Base-by-base conservation (phyloP, 495 filamentous ascomycete species). In the Evernia prunastri region DNA sequence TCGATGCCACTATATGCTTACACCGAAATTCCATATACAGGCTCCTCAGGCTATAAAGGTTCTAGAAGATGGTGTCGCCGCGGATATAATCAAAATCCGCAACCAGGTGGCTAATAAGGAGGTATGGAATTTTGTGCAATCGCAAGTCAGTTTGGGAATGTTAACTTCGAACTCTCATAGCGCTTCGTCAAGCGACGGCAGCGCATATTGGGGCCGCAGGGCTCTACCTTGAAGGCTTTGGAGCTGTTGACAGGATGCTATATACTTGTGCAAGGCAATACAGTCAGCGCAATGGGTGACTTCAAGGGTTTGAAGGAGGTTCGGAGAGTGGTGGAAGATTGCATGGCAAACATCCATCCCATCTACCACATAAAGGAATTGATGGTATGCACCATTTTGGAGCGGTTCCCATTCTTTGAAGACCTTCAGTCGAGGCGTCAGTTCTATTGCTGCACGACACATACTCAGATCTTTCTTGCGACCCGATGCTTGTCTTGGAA, bases 361-460 rank as follows among this genome's bases (percentile, higher is more conserved):
- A 92, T 92, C 69, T 96, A 95, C 75, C 85, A 92, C 71, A 93
- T 99, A 79, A 99, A 99, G 79, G 92, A 97, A 74, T 83, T 97
- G 72, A 97, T 97, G 94, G 39, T 59, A 59, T 59, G 35, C 29
- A 37, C 56, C 39, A 27, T 33, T 33, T 20, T 17, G 2, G 13
- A 27, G 23, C 47, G 25, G 29, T 51, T 51, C 8, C 12, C 47
- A 4, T 0, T 13, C 13, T 23, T 13, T 49, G 13, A 12, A 23
- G 12, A 49, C 3, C 23, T 33, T 54, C 27, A 33, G 1, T 33
- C 33, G 51, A 4, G 17, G 18, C 25, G 17, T 54, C 51, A 33
- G 27, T 10, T 6, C 1, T 53, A 17, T 15, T 31, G 49, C 27
- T 29, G 49, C 49, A 25, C 0, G 7, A 39, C 9, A 33, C 36